A percentile compares a stretch with the other conserved stretches of the same genome.
phyloP scores from a whole-genome alignment of 2,329 filamentous ascomycete species.

The Diaporthe citrichinensis region DNA sequence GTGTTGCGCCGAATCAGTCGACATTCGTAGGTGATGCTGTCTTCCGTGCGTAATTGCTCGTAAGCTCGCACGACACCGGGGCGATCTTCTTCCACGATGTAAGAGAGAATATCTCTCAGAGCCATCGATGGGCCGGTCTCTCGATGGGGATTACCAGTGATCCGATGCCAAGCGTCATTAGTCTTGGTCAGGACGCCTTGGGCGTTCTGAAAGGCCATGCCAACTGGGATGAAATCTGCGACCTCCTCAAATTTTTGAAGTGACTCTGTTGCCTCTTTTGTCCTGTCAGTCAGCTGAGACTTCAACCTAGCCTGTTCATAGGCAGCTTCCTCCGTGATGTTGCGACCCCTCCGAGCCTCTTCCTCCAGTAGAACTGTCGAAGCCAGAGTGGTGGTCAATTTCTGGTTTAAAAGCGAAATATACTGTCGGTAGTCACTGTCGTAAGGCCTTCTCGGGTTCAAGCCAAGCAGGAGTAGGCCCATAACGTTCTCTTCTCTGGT shows the following conservation, averaged over 20 bases:
- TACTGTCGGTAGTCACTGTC: conserved; percentile 81
- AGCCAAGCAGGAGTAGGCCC: conserved; percentile 77
- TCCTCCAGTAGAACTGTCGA: conserved; percentile 80
- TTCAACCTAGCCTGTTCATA: conserved; percentile 77
- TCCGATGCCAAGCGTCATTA: conserved; percentile 76
- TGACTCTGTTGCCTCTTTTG: conserved; percentile 63
- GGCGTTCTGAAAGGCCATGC: conserved; percentile 79
- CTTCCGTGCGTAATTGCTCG: conserved; percentile 54
- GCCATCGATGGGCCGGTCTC: conserved; percentile 48
- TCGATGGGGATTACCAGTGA: conserved; percentile 60
- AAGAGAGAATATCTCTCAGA: conserved; percentile 55
- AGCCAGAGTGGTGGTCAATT: conserved; percentile 76
- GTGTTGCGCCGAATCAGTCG: conserved; percentile 47
- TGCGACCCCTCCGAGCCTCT: conserved; percentile 71
- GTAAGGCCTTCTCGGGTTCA: conserved; percentile 80
- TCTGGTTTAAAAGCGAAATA: conserved; percentile 68
- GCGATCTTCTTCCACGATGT: conserved; percentile 62
- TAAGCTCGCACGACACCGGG: conserved; percentile 57
- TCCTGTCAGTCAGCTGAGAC: conserved; percentile 72
- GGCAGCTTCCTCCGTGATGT: conserved; percentile 74
- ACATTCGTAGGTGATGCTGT: conserved; percentile 63
- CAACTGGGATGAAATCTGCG: conserved; percentile 80
- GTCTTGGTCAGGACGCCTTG: conserved; percentile 77
- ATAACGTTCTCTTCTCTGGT: conserved; percentile 76
- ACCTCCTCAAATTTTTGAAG: conserved; percentile 78